These are phyloP conservation scores for Penicillium sp. DNA, from an alignment of 2,329 filamentous ascomycete species.

Conservation along the genomic window DNA sequence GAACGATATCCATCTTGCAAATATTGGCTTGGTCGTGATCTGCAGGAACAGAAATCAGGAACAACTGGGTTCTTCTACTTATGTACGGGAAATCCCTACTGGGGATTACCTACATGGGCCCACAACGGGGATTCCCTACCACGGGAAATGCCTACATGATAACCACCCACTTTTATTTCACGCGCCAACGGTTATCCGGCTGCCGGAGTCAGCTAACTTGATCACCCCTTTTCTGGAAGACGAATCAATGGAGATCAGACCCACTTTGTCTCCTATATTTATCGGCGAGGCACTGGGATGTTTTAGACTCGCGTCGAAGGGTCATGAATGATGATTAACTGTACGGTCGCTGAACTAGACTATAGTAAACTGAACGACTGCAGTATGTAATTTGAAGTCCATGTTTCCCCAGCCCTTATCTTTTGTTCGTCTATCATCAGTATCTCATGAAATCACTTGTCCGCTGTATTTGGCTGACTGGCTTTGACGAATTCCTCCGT, in stretches of 20 bases:
- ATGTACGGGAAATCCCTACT: conserved; percentile 4
- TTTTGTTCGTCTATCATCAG: too few species aligned
- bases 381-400: too few species aligned
- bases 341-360: too few species aligned
- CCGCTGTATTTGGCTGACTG: too few species aligned
- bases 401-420: too few species aligned
- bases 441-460: too few species aligned
- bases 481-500: too few species aligned
- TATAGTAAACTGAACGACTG: too few species aligned
- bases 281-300: not conserved
- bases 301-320: not conserved
- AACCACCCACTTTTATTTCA: not conserved
- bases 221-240: not conserved
- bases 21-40: not conserved
- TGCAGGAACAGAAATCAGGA: not conserved
- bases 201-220: not conserved
- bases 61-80: not conserved
- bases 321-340: too few species aligned
- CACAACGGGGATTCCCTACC: conserved; percentile 2
- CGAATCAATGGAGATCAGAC: not conserved
- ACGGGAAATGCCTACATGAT: conserved; percentile 11
- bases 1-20: conserved; percentile 69
- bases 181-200: not conserved
- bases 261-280: not conserved
- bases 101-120: conserved; percentile 15